Conservation (phyloP, 305 asterid species). For the Plantago rigida region DNA sequence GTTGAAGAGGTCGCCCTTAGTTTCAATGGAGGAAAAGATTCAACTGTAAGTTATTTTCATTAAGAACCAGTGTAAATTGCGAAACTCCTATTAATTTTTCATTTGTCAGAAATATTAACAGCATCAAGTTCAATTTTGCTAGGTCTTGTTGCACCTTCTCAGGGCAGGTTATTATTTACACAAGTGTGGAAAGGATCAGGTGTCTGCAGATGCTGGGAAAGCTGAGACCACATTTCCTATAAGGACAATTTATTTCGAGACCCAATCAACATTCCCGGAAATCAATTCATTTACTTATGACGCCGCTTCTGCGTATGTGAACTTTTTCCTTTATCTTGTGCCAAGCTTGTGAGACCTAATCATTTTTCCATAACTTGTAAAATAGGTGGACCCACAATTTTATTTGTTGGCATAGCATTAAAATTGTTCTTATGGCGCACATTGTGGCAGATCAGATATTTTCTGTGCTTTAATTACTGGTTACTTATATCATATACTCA, state of each 20-base stretch:
- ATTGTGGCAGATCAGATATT: not conserved
- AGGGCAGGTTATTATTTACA: constrained; percentile 82
- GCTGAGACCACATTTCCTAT: constrained; percentile 50
- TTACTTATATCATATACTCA: constrained; percentile 5
- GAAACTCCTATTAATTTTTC: not conserved
- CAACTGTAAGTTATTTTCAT: constrained; percentile 53
- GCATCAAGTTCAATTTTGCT: constrained; percentile 22
- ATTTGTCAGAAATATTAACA: constrained; percentile 12
- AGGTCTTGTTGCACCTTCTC: constrained; percentile 81
- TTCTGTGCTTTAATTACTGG: constrained; percentile 18
- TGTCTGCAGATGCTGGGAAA: constrained; percentile 31
- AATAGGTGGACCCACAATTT: too few species aligned
- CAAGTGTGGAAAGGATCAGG: constrained; percentile 31
- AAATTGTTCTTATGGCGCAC: too few species aligned
- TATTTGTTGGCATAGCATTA: too few species aligned
- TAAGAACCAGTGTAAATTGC: constrained; percentile 6
- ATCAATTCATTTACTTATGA: constrained; percentile 87
- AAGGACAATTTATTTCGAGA: constrained; percentile 80
- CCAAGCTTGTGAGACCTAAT: not conserved
- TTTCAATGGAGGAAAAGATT: constrained; percentile 95
- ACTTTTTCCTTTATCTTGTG: constrained; percentile 14
- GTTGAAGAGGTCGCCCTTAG: constrained; percentile 84
- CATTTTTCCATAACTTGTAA: too few species aligned
- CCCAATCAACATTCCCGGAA: constrained; percentile 71
- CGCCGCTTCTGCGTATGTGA: constrained; percentile 48